These are phyloP conservation scores for Russula emetica DNA, from an alignment of 768 basidiomycete species.

Conservation along the genomic window DNA sequence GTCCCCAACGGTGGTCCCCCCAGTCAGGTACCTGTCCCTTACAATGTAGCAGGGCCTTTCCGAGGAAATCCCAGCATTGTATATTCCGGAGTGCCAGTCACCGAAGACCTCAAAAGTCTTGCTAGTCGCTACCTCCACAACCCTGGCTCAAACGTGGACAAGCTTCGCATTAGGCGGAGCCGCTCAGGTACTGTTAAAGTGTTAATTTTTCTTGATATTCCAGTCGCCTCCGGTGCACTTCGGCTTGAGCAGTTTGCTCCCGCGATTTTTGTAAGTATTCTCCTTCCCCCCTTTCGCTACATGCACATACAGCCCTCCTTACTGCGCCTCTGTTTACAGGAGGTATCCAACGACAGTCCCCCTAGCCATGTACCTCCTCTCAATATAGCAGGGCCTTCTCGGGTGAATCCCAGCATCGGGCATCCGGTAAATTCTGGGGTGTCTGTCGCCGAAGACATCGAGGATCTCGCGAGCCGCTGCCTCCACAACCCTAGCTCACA, in stretches of 20 bases:
- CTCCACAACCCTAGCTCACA: neutral
- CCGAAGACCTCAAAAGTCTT: neutral
- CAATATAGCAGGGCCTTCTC: neutral
- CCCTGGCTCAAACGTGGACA: neutral
- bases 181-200: neutral
- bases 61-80: neutral
- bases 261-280: neutral
- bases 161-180: neutral
- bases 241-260: neutral
- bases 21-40: neutral
- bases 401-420: too few species aligned
- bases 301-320: neutral
- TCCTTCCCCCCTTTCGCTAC: too few species aligned
- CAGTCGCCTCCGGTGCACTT: neutral
- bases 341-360: too few species aligned
- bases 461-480: neutral
- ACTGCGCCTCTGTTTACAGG: neutral
- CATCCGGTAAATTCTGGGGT: neutral
- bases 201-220: too few species aligned
- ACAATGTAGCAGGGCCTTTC: neutral
- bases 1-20: neutral
- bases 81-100: neutral
- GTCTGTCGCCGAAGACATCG: neutral
- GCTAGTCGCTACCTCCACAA: neutral
- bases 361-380: too few species aligned